These are phyloP conservation scores for Veloporphyrellus conicus DNA, from an alignment of 1,284 basidiomycete species.

Conservation along the genomic window DNA sequence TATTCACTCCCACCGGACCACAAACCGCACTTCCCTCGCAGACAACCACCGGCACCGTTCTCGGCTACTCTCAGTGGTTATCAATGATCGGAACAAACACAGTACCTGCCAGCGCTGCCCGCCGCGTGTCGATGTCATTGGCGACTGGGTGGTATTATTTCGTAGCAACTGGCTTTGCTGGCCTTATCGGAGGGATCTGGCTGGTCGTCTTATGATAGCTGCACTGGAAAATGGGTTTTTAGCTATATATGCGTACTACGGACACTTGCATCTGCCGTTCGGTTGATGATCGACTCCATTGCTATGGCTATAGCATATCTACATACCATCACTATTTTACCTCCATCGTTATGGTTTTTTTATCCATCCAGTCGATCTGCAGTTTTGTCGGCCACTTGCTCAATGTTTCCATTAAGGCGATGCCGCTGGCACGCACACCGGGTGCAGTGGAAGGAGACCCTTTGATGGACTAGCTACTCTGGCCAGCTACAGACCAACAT, in stretches of 20 bases:
- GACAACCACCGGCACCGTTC: constrained; percentile 47
- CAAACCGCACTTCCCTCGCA: constrained; percentile 36
- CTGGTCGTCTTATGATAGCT: constrained; percentile 25
- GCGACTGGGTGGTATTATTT: constrained; percentile 32
- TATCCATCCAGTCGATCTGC: constrained; percentile 9
- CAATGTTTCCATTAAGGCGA: too few relatives aligned
- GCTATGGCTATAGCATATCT: constrained; percentile 11
- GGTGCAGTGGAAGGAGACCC: neutral
- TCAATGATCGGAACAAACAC: constrained; percentile 42
- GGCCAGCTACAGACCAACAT: constrained; percentile 12
- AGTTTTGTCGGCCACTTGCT: neutral
- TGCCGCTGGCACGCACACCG: too few relatives aligned
- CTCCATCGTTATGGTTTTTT: constrained; percentile 12
- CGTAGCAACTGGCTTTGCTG: constrained; percentile 25
- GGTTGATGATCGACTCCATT: constrained; percentile 2
- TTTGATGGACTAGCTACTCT: constrained; percentile 2
- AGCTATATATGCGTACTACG: constrained; percentile 1
- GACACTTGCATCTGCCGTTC: constrained; percentile 1
- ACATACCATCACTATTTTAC: constrained; percentile 17
- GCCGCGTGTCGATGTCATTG: constrained; percentile 18
- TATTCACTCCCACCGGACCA: constrained; percentile 57
- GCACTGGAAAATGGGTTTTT: constrained; percentile 10
- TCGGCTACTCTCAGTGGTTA: constrained; percentile 53
- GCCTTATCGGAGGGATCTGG: constrained; percentile 35
- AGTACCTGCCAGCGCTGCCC: constrained; percentile 26